phyloP scores from a whole-genome alignment of 2,329 filamentous ascomycete species.

The Fusarium sp. region DNA sequence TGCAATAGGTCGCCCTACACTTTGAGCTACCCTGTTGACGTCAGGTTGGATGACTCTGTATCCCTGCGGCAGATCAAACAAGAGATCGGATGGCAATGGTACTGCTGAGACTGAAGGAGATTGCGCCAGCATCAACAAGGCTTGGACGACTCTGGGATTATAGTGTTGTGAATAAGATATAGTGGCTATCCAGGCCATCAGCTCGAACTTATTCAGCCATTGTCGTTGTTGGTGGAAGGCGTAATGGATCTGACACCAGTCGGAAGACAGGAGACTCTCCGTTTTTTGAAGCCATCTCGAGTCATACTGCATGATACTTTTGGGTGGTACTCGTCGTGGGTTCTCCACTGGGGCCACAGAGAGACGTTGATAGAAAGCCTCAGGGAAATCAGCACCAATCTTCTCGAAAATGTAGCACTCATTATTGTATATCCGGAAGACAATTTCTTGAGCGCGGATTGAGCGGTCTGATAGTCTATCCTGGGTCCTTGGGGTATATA shows the following conservation, averaged over 20 bases:
- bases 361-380: neutral
- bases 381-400: neutral
- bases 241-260: slow-evolving; percentile 34
- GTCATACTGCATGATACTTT: slow-evolving; percentile 24
- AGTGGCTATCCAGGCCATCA: slow-evolving; percentile 33
- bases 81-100: neutral
- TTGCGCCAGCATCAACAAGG: slow-evolving; percentile 4
- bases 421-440: neutral
- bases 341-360: neutral
- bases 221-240: slow-evolving; percentile 15
- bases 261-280: neutral
- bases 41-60: neutral
- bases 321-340: neutral
- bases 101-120: neutral
- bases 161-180: slow-evolving; percentile 22
- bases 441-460: neutral
- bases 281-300: slow-evolving; percentile 26
- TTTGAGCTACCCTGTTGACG: neutral
- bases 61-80: neutral
- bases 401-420: neutral
- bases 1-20: neutral
- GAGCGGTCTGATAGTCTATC: neutral
- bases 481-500: slow-evolving; percentile 23
- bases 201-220: slow-evolving; percentile 32
- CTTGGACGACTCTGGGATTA: slow-evolving; percentile 20